Percentiles rank a stretch among this genome's conserved stretches.
Conservation (phyloP, 306 rosid species). For the Pyrus betulifolia region DNA sequence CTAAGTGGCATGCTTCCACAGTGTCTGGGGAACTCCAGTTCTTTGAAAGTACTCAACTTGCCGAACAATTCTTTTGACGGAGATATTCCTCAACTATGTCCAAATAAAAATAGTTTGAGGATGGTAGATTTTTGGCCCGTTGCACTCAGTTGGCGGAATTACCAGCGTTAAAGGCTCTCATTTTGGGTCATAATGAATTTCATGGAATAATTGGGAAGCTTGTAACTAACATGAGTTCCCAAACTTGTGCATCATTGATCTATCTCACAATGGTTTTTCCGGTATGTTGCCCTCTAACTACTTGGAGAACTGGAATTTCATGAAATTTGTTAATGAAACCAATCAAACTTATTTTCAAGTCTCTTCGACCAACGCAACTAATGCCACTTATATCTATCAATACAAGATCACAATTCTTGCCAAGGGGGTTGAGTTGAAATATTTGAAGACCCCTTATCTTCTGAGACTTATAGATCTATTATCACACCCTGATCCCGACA, state of each 20-base stretch:
- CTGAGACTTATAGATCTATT: too few species aligned
- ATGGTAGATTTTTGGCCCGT: background rate
- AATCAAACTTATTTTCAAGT: background rate
- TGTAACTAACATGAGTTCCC: background rate
- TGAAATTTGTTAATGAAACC: too few species aligned
- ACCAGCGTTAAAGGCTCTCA: background rate
- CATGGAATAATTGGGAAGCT: background rate
- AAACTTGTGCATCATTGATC: too few species aligned
- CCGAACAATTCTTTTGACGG: background rate
- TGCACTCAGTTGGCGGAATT: background rate
- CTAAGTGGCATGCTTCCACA: background rate
- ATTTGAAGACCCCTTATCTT: too few species aligned
- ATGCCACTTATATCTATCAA: too few species aligned
- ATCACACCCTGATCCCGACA: too few species aligned
- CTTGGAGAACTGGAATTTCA: background rate
- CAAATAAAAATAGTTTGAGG: background rate
- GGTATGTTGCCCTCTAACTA: too few species aligned
- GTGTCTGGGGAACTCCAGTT: background rate
- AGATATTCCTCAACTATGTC: background rate
- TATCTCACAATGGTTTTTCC: too few species aligned
- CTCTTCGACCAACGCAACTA: rapidly evolving
- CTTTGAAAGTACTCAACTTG: background rate
- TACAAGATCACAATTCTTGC: too few species aligned
- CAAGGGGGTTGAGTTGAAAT: too few species aligned
- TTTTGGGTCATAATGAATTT: background rate